These are phyloP conservation scores for Phytophthora brassicae DNA, from an alignment of 352 stramenopile species.

Conservation along the genomic window DNA sequence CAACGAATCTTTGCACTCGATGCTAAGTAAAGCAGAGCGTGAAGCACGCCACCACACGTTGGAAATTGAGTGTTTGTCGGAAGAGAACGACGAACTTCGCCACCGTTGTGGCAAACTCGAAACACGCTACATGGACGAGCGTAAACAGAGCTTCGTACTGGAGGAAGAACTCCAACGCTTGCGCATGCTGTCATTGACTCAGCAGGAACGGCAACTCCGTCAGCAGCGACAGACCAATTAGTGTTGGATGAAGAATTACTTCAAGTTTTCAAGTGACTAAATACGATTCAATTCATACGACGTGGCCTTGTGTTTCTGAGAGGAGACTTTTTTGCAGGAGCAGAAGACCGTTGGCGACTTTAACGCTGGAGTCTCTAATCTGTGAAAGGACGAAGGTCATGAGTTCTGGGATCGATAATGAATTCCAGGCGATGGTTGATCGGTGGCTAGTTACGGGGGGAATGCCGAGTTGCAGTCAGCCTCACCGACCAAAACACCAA, in stretches of 20 bases:
- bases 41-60: conserved; percentile 61
- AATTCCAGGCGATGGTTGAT: conserved; percentile 15
- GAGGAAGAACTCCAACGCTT: conserved; percentile 67
- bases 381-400: neutral
- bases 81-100: conserved; percentile 79
- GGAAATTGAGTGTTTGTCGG: conserved; percentile 72
- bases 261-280: conserved; percentile 14
- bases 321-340: neutral
- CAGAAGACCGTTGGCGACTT: too few relatives aligned
- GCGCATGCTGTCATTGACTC: conserved; percentile 49
- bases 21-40: conserved; percentile 62
- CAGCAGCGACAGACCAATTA: conserved; percentile 22
- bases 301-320: neutral
- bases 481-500: neutral
- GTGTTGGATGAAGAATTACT: conserved; percentile 9
- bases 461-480: conserved; percentile 15
- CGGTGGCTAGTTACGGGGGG: conserved; percentile 12
- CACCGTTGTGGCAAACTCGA: conserved; percentile 65
- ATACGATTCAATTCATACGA: conserved; percentile 11
- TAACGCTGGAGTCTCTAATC: neutral
- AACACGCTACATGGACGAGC: conserved; percentile 67
- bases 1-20: conserved; percentile 67
- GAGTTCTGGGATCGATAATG: conserved; percentile 9
- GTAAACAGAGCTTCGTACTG: conserved; percentile 56
- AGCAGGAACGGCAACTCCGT: conserved; percentile 41